phyloP scores from a whole-genome alignment of 768 basidiomycete genomes.

The Cystofilobasidium capitatum region DNA sequence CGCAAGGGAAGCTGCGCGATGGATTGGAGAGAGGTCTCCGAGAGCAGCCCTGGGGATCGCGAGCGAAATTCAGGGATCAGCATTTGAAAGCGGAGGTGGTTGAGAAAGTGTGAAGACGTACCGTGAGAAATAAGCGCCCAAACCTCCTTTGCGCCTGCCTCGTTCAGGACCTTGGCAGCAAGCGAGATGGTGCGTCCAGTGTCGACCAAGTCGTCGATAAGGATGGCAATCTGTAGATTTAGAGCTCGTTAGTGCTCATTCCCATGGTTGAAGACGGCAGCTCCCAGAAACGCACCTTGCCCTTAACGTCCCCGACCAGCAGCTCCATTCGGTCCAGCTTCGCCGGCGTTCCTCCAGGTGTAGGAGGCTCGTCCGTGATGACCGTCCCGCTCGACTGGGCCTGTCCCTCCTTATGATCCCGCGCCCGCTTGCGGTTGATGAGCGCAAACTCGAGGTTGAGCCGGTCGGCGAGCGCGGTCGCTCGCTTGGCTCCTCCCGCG shows the following conservation, averaged over 20 bases:
- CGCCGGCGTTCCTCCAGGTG: constrained; percentile 56
- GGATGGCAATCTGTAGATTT: constrained; percentile 83
- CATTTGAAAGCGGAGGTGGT: background rate
- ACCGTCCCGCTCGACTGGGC: constrained; percentile 35
- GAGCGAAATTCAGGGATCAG: background rate
- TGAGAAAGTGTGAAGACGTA: constrained; percentile 24
- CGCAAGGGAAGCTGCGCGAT: constrained; percentile 67
- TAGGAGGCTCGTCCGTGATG: constrained; percentile 51
- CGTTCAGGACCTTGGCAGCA: constrained; percentile 76
- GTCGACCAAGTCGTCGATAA: constrained; percentile 87
- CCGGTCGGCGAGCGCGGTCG: constrained; percentile 91
- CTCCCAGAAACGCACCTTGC: constrained; percentile 40
- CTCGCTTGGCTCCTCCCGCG: constrained; percentile 95
- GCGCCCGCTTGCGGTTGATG: constrained; percentile 78
- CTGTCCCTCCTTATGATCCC: constrained; percentile 18
- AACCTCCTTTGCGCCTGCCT: constrained; percentile 76
- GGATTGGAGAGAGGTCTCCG: constrained; percentile 70
- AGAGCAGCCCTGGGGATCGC: constrained; percentile 60
- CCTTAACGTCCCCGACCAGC: constrained; percentile 85
- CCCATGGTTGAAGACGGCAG: background rate
- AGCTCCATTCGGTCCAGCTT: constrained; percentile 40
- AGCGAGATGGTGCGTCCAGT: constrained; percentile 89
- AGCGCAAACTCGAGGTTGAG: constrained; percentile 95
- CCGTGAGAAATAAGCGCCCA: constrained; percentile 87
- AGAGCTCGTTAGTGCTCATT: too few relatives aligned